A percentile compares a stretch with the other conserved stretches of the same genome.
These are phyloP conservation scores for Apiospora pterosperma DNA, from an alignment of 2,329 filamentous ascomycete genomes.

Conservation along the genomic window DNA sequence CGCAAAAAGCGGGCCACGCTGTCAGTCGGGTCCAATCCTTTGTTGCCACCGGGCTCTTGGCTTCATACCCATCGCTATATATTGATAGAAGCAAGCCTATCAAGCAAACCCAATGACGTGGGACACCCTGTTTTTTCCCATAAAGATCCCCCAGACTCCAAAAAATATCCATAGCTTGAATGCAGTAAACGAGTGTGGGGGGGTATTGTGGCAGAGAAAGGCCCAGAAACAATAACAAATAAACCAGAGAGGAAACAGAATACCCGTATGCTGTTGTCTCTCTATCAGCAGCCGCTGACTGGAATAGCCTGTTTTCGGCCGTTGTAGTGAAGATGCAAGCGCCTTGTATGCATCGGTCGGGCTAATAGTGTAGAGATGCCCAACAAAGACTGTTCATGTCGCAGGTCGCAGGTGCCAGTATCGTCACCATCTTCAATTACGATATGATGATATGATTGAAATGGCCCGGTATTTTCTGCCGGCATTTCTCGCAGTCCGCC, in stretches of 20 bases:
- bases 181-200: not conserved
- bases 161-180: not conserved
- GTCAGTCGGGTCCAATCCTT: not conserved
- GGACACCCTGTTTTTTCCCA: not conserved
- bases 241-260: not conserved
- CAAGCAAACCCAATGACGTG: not conserved
- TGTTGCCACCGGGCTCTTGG: not conserved
- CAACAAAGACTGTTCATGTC: not conserved
- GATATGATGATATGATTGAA: conserved; percentile 76
- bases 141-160: not conserved
- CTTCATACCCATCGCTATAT: not conserved
- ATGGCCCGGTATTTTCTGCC: conserved; percentile 70
- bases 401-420: not conserved
- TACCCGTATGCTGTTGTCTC: not conserved
- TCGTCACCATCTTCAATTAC: conserved; percentile 28
- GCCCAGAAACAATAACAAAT: not conserved
- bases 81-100: not conserved
- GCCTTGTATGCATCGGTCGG: not conserved
- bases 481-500: conserved; percentile 75
- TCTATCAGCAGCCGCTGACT: not conserved
- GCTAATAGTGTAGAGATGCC: not conserved
- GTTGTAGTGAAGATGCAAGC: not conserved
- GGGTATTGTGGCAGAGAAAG: not conserved
- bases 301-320: not conserved
- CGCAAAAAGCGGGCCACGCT: not conserved